These are phyloP conservation scores for Solanum boliviense DNA, from an alignment of 257 asterid genomes.

Conservation along the genomic window DNA sequence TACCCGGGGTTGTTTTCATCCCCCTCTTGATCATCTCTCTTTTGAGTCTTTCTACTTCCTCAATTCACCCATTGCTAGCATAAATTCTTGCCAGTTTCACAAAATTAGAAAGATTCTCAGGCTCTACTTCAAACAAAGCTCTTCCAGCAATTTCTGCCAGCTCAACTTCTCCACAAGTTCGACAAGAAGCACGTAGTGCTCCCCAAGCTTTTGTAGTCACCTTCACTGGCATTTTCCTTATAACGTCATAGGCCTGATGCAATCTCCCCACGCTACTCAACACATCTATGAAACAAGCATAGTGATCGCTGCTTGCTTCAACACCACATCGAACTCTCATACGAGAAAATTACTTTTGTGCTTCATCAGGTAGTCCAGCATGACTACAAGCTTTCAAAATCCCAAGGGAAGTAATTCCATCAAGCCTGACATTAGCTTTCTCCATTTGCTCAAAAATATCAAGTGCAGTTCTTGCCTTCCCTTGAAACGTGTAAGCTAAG, in stretches of 20 bases:
- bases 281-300: conserved; percentile 38
- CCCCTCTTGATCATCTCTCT: conserved; percentile 22
- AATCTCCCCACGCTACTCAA: conserved; percentile 30
- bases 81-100: conserved; percentile 23
- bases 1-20: conserved; percentile 21
- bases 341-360: conserved; percentile 14
- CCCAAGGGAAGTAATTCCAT: conserved; percentile 31
- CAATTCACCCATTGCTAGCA: conserved; percentile 20
- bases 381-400: conserved; percentile 43
- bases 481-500: conserved; percentile 32
- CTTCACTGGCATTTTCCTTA: conserved; percentile 25
- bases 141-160: conserved; percentile 32
- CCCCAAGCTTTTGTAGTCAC: conserved; percentile 44
- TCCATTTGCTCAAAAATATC: conserved; percentile 26
- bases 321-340: conserved; percentile 20
- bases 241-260: conserved; percentile 29
- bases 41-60: conserved; percentile 18
- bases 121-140: conserved; percentile 35
- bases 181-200: conserved; percentile 34
- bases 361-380: conserved; percentile 35
- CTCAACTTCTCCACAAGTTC: conserved; percentile 35
- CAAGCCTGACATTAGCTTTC: conserved; percentile 19
- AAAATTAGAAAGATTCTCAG: conserved; percentile 33
- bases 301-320: conserved; percentile 27
- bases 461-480: conserved; percentile 22